Evolutionary conservation across 2,329 filamentous ascomycete genomes (phyloP).

Genomic region (Xylogone sp.): DNA sequence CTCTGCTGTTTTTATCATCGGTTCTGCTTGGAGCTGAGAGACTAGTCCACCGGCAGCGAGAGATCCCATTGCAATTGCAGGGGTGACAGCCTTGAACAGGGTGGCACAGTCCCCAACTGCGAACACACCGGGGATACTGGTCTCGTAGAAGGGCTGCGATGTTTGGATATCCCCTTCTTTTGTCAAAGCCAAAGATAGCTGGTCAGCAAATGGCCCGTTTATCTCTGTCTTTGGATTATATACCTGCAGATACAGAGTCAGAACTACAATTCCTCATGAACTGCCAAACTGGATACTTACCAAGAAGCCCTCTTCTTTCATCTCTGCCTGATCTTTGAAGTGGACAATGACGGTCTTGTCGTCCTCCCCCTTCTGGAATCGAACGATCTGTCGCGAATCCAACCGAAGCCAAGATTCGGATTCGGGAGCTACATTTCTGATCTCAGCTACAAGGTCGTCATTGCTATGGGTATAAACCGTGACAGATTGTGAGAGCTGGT

Average conservation of each 20-base stretch:
- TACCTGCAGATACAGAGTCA: no score
- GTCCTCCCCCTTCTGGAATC: no score
- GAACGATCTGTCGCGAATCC: no score
- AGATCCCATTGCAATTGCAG: no score
- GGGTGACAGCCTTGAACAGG: no score
- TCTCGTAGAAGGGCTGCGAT: conserved; percentile 42
- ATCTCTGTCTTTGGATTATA: conserved; percentile 35
- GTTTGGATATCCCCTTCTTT: conserved; percentile 40
- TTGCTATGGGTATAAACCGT: conserved; percentile 50
- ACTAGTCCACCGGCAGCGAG: no score
- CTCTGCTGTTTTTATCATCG: no score
- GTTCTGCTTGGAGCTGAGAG: no score
- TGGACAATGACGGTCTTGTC: background rate
- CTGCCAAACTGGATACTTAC: no score
- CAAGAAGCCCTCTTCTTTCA: conserved; percentile 33
- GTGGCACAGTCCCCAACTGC: conserved; percentile 43
- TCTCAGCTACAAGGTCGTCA: conserved; percentile 29
- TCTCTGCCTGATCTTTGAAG: conserved; percentile 14
- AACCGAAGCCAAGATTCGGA: no score
- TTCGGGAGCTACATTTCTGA: no score
- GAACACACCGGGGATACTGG: conserved; percentile 47
- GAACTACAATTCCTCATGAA: no score
- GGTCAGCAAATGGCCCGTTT: conserved; percentile 35
- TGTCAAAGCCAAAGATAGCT: conserved; percentile 40
- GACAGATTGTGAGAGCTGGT: conserved; percentile 37